Evolutionary conservation across 306 rosid genomes (phyloP), one percentile per base, ranked within the genome.

Genomic region (Castanea crenata): DNA sequence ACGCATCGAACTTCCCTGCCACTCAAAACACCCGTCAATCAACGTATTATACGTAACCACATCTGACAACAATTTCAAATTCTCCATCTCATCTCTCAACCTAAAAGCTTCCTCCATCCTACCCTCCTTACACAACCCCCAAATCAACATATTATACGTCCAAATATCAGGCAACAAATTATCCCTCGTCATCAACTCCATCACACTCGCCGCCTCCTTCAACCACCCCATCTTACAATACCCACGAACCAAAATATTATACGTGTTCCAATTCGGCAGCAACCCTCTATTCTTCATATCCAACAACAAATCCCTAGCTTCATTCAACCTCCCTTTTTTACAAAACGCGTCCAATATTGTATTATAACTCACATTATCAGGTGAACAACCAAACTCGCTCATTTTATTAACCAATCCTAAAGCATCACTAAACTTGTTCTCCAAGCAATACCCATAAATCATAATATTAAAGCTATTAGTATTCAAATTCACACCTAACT

Each of bases 21-120:
- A 76, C 72, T 79, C 74, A 64, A 91, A 92, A 81, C 86, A 86
- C 78, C 90, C 94, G 77, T 94, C 87, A 65, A 94, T 80, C 91
- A 94, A 80, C 11, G 97, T 94, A 83, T 94, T 94, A 85, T 91
- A 94, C 0, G 97, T 94, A 77, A 94, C 91, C 83, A 81, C 89
- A 85, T 94, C 97, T 0, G 95, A 95, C 31, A 78, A 44, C 78
- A 90, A 52, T 65, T 84, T 90, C 81, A 89, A 84, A 59, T 51
- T 83, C 81, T 81, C 93, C 99, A 94, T 94, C 82, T 88, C 88
- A 69, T 80, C 89, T 79, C 90, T 86, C 64, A 94, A 75, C 85
- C 87, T 80, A 73, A 91, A 46, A 8, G 99, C 97, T 46, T 91
- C 97, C 16, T 88, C 90, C 31, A 92, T 77, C 88, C 75, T 92